Evolutionary conservation across 2,329 filamentous ascomycete genomes (phyloP), one percentile per base, ranked within the genome.

Genomic region (Dendryphion nanum): DNA sequence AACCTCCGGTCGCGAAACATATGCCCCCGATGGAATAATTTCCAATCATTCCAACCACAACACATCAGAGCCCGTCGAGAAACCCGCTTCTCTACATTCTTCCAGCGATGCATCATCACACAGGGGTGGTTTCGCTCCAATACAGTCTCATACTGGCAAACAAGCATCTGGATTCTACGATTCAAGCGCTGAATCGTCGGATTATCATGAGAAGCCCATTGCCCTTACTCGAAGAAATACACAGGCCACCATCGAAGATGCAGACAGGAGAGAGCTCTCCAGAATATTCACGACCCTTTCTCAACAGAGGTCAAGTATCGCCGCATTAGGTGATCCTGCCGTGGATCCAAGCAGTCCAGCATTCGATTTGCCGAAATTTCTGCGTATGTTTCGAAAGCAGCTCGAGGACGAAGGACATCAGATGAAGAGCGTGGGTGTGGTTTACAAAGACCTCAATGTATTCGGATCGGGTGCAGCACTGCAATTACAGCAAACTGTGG

Each of bases 401-500:
- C 60, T 82, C 23, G 71, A 79, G 23, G 72, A 73, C 14, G 77
- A 83, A 40, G 76, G 78, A 0, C 66, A 82, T 31, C 72, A 70
- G 41, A 64, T 68, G 44, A 75, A 69, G 47, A 68, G 69, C 5
- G 76, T 82, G 0, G 82, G 82, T 3, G 71, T 87, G 5, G 75
- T 77, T 0, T 86, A 81, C 66, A 78, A 78, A 42, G 73, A 85
- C 35, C 72, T 88, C 21, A 77, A 77, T 39, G 81, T 89, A 0
- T 82, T 73, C 5, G 85, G 85, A 0, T 81, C 81, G 0, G 84
- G 83, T 0, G 74, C 77, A 2, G 81, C 82, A 1, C 58, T 89
- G 17, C 82, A 86, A 46, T 68, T 87, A 1, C 85, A 89, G 55
- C 71, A 81, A 38, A 87, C 79, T 2, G 81, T 89, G 3, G 73